Evolutionary conservation across 768 basidiomycete species (phyloP).

Genomic region (Pholiota microspora): DNA sequence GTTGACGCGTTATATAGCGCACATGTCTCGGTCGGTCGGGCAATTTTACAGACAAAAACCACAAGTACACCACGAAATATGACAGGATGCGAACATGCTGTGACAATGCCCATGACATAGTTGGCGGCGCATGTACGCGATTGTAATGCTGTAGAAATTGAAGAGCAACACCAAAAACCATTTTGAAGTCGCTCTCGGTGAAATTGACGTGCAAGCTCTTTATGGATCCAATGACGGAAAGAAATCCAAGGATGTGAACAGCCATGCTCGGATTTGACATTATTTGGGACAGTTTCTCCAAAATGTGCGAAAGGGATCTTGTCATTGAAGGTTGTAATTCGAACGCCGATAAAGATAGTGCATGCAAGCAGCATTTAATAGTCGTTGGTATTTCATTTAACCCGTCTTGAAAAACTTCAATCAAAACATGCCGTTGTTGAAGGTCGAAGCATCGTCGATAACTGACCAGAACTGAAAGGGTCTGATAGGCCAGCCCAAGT

Average conservation of each 20-base stretch:
- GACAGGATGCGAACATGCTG: conserved; percentile 90
- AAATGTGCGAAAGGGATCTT: conserved; percentile 72
- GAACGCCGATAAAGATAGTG: conserved; percentile 82
- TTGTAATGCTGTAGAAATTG: conserved; percentile 94
- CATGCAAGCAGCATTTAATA: conserved; percentile 88
- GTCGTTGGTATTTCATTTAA: conserved; percentile 69
- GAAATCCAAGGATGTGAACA: conserved; percentile 93
- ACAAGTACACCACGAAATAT: conserved; percentile 88
- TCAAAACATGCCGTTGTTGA: conserved; percentile 62
- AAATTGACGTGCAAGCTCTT: conserved; percentile 84
- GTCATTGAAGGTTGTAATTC: conserved; percentile 84
- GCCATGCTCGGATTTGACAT: conserved; percentile 93
- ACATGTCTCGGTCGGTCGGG: conserved; percentile 80
- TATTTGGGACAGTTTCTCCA: conserved; percentile 88
- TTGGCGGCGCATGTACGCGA: conserved; percentile 50
- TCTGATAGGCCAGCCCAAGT: conserved; percentile 85
- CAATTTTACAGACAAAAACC: conserved; percentile 89
- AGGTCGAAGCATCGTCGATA: conserved; percentile 79
- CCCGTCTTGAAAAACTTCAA: conserved; percentile 70
- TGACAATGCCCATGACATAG: conserved; percentile 81
- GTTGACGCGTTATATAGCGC: conserved; percentile 81
- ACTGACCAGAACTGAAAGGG: conserved; percentile 82
- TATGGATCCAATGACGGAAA: conserved; percentile 82
- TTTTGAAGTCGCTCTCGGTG: conserved; percentile 85
- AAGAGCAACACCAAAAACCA: conserved; percentile 91